Percentiles rank a stretch among this genome's conserved stretches.
Evolutionary conservation across 768 basidiomycete genomes (phyloP).

Genomic region (Mycena rebaudengoi): DNA sequence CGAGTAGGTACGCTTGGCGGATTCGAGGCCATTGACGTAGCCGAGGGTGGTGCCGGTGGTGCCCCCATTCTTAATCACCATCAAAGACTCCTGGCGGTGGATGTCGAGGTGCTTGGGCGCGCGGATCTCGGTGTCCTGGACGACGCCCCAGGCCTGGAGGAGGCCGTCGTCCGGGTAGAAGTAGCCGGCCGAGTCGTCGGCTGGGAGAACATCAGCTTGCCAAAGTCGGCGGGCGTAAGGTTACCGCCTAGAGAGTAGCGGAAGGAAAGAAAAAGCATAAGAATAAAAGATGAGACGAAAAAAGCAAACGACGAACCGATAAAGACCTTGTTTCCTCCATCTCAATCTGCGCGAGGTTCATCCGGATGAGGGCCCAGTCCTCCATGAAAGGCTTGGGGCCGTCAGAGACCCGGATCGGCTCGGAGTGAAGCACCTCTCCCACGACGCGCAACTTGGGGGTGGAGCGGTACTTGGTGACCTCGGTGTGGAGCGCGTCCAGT

Average conservation of each 20-base stretch:
- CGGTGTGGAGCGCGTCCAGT: slow-evolving; percentile 35
- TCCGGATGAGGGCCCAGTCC: slow-evolving; percentile 45
- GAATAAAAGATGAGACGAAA: slow-evolving; percentile 2
- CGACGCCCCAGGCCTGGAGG: slow-evolving; percentile 28
- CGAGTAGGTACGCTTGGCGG: slow-evolving; percentile 33
- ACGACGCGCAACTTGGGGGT: slow-evolving; percentile 37
- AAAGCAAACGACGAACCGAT: slow-evolving; percentile 36
- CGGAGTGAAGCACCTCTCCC: slow-evolving; percentile 43
- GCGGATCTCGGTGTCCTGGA: slow-evolving; percentile 33
- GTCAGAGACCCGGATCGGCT: slow-evolving; percentile 34
- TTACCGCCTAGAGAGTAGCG: slow-evolving; percentile 33
- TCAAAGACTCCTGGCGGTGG: slow-evolving; percentile 31
- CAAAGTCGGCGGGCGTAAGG: slow-evolving; percentile 28
- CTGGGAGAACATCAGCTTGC: slow-evolving; percentile 34
- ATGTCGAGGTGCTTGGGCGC: slow-evolving; percentile 32
- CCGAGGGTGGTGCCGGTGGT: slow-evolving; percentile 39
- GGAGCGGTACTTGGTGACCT: slow-evolving; percentile 35
- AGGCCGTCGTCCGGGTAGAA: slow-evolving; percentile 36
- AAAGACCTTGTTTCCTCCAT: slow-evolving; percentile 43
- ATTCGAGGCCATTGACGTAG: slow-evolving; percentile 35
- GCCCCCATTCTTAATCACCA: slow-evolving; percentile 40
- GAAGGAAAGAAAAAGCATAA: background rate
- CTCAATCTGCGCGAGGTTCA: slow-evolving; percentile 40
- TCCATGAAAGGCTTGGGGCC: slow-evolving; percentile 35
- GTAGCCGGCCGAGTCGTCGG: slow-evolving; percentile 26